These are phyloP conservation scores for Ogataea salicorniae DNA, from an alignment of 805 yeast species.

Conservation along the genomic window DNA sequence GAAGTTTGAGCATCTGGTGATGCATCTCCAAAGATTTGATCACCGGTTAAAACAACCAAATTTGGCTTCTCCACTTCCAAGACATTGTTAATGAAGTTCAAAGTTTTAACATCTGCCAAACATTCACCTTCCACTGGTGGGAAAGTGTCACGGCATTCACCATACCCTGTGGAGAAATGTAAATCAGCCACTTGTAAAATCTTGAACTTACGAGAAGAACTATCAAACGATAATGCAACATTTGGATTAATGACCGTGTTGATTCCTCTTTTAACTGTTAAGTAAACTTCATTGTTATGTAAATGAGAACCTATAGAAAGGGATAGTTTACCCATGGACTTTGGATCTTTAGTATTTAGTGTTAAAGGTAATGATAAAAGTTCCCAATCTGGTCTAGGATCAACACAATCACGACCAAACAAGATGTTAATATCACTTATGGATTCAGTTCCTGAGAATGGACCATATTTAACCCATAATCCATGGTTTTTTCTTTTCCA, in stretches of 20 bases:
- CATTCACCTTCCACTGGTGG: slow-evolving; percentile 50
- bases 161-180: slow-evolving; percentile 83
- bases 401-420: slow-evolving; percentile 68
- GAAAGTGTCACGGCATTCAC: slow-evolving; percentile 69
- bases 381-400: slow-evolving; percentile 74
- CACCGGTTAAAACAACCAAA: slow-evolving; percentile 83
- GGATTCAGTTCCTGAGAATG: slow-evolving; percentile 28
- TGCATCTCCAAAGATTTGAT: slow-evolving; percentile 78
- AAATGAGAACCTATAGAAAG: neutral
- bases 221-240: slow-evolving; percentile 5
- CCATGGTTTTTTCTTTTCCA: slow-evolving; percentile 48
- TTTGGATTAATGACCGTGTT: slow-evolving; percentile 1
- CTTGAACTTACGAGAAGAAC: slow-evolving; percentile 51
- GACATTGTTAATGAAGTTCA: slow-evolving; percentile 53
- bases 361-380: slow-evolving; percentile 15
- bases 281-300: slow-evolving; percentile 22
- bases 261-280: slow-evolving; percentile 31
- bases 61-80: slow-evolving; percentile 79
- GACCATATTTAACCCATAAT: slow-evolving; percentile 57
- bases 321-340: slow-evolving; percentile 4
- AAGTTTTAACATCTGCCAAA: slow-evolving; percentile 72
- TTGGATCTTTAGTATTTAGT: slow-evolving; percentile 10
- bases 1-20: slow-evolving; percentile 82
- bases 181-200: slow-evolving; percentile 87
- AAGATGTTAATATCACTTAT: slow-evolving; percentile 61